Evolutionary conservation across 1,284 basidiomycete species (phyloP), one percentile per base, ranked within the genome.

Genomic region (Heterobasidion parviporum): DNA sequence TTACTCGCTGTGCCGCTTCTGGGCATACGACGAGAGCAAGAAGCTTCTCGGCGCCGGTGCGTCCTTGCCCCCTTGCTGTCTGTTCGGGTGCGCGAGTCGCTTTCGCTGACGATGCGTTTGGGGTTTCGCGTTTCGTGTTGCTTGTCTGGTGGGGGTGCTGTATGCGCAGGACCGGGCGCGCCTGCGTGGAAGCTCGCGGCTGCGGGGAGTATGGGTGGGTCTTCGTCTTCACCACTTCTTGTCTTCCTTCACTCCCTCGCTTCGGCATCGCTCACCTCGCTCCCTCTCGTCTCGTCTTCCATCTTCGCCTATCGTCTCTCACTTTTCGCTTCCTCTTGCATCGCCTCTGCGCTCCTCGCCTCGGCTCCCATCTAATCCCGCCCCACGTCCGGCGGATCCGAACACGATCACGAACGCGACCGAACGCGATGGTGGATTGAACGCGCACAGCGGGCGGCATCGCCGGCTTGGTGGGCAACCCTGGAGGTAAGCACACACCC

Each of bases 1-100:
- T 32, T 95, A 95, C 73, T 94, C 90, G 49, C 76, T 95, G 68
- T 94, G 91, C 67, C 82, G 93, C 14, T 96, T 96, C 76, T 94
- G 92, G 79, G 90, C 91, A 20, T 95, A 95, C 71, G 93, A 96
- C 64, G 87, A 90, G 72, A 87, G 89, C 68, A 95, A 95, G 78
- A 90, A 87, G 73, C 62, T 84, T 5, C 64, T 94, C 1, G 88
- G 88, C 34, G 85, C 85, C 8, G 75, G 78, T 73, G 56, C 49
- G 70, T 66, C 32, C n/a, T 53, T n/a, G n/a, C n/a, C n/a, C n/a
- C n/a, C n/a, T 18, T 18, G 18, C 18, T 26, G 3, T 26, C 26
- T 5, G 26, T 3, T 26, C 26, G 26, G 26, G 26, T 26, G 26
- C 5, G 26, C 26, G 26, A 26, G 5, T n/a, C n/a, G n/a, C n/a